Conservation (phyloP, 2,329 filamentous ascomycete genomes). For the Nemania diffusa region DNA sequence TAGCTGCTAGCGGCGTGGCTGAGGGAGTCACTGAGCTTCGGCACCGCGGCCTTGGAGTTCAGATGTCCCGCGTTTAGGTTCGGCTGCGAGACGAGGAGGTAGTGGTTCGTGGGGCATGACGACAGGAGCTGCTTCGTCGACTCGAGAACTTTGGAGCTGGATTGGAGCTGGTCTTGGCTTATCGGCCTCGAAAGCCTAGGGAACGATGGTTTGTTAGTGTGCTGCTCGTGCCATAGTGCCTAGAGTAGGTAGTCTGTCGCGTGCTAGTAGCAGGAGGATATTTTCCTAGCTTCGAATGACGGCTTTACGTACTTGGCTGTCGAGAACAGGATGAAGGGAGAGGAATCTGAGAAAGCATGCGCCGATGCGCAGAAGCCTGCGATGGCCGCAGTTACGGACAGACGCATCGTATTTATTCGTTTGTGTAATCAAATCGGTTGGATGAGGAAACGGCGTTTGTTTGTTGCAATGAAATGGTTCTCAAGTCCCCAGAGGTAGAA, state of each 20-base stretch:
- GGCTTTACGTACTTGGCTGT: slow-evolving; percentile 76
- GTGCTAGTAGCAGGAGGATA: slow-evolving; percentile 7
- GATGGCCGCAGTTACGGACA: slow-evolving; percentile 61
- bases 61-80: slow-evolving; percentile 79
- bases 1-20: slow-evolving; percentile 54
- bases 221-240: background rate
- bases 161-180: slow-evolving; percentile 59
- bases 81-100: slow-evolving; percentile 82
- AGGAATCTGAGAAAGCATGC: slow-evolving; percentile 84
- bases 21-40: slow-evolving; percentile 61
- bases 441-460: slow-evolving; percentile 3
- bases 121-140: slow-evolving; percentile 65
- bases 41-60: slow-evolving; percentile 56
- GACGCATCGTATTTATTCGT: slow-evolving; percentile 60
- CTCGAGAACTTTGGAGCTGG: slow-evolving; percentile 56
- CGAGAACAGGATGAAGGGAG: slow-evolving; percentile 89
- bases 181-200: slow-evolving; percentile 48
- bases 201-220: slow-evolving; percentile 24
- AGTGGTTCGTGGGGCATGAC: slow-evolving; percentile 77
- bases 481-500: background rate
- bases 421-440: background rate
- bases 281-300: slow-evolving; percentile 14
- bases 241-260: background rate
- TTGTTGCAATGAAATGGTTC: background rate
- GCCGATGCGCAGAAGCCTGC: slow-evolving; percentile 67